Percentiles rank a stretch among this genome's conserved stretches.
phyloP scores from a whole-genome alignment of 768 basidiomycete species.

The Podaxis mareebaensis region DNA sequence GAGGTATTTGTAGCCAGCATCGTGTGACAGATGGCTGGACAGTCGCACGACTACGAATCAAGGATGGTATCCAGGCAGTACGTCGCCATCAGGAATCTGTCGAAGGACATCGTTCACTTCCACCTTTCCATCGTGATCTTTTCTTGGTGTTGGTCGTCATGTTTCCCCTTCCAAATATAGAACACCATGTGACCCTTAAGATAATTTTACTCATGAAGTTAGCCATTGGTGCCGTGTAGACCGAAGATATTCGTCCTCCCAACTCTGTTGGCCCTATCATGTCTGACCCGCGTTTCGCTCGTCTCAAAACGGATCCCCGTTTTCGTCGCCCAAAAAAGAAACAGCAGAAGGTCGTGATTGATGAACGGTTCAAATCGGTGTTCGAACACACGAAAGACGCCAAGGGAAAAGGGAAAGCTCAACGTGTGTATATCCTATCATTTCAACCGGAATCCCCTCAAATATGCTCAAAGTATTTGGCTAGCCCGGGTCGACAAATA shows the following conservation, averaged over 20 bases:
- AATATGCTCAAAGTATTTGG: background rate
- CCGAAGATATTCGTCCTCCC: no score
- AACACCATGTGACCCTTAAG: constrained; percentile 2
- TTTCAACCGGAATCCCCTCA: background rate
- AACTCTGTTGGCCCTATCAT: constrained; percentile 31
- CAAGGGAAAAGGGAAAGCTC: constrained; percentile 26
- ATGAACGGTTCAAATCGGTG: constrained; percentile 87
- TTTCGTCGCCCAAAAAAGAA: constrained; percentile 86
- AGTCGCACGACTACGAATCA: background rate
- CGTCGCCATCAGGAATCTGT: background rate
- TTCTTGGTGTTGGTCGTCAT: constrained; percentile 22
- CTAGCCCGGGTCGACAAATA: constrained; percentile 84
- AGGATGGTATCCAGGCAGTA: background rate
- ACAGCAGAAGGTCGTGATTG: constrained; percentile 80
- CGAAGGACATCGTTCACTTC: background rate
- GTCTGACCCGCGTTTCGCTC: constrained; percentile 87
- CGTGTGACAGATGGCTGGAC: constrained; percentile 14
- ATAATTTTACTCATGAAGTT: background rate
- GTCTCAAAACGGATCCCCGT: constrained; percentile 88
- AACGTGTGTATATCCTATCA: constrained; percentile 22
- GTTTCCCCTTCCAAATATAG: constrained; percentile 15
- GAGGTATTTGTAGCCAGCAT: constrained; percentile 20
- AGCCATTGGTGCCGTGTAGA: background rate
- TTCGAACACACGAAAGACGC: constrained; percentile 53
- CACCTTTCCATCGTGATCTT: background rate